Evolutionary conservation across 768 basidiomycete species (phyloP), one percentile per base, ranked within the genome.

Genomic region (Amanita muscaria): DNA sequence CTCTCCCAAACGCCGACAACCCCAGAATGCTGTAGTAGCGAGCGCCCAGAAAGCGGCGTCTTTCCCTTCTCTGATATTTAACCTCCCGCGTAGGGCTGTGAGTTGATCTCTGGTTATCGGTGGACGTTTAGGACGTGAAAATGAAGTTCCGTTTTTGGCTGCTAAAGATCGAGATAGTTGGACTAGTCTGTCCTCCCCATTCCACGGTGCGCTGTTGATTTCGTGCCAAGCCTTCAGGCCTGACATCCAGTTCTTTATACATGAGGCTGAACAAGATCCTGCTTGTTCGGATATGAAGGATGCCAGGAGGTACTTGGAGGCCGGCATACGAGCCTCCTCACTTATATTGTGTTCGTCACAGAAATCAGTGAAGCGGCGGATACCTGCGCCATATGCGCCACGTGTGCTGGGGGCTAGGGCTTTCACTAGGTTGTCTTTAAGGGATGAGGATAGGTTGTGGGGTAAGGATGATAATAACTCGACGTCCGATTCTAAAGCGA

Each of bases 51-150:
- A 40, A 3, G 57, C 54, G n/a, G 54, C 53, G 38, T 58, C 53
- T 21, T 45, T 49, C 1, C 59, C 37, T 38, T 53, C 23, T 3
- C 45, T 23, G 4, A 57, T 44, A 27, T 53, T 44, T 0, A 62
- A 40, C 7, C 33, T 27, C 0, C 19, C 33, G 14, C 41, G 21
- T 0, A 66, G 47, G 2, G 48, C 42, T 2, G 32, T 18, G n/a
- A 68, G 49, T 38, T 64, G 63, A 4, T 61, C 51, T 2, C 63
- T 34, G 2, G 63, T 61, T 11, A 66, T 56, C 2, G 65, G 64
- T 0, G 51, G 29, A 2, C 59, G 48, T 8, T 47, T 51, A 1
- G 54, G 43, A 0, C 40, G 33, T 3, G 40, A 41, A 12, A 38
- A 48, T 3, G 37, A 44, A 1, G 36, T 47, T 4, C 50, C 51